Evolutionary conservation across 805 yeast species (phyloP).

Genomic region (Komagataella kurtzmanii): DNA sequence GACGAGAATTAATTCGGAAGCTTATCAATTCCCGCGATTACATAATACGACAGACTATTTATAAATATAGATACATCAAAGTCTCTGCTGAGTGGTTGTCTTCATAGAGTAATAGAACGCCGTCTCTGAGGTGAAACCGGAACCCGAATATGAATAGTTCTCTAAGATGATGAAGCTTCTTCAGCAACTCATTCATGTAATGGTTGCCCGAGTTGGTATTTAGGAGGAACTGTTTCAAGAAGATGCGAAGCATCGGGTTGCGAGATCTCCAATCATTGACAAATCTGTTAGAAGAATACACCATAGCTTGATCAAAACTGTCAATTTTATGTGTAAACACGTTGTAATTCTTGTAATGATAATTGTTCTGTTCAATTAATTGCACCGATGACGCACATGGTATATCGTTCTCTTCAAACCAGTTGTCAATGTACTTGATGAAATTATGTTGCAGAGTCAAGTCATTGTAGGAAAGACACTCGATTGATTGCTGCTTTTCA

Average conservation of each 20-base stretch:
- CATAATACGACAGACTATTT: neutral
- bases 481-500: neutral
- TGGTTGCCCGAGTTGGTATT: constrained; percentile 6
- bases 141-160: constrained; percentile 13
- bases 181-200: constrained; percentile 2
- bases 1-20: neutral
- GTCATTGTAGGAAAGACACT: neutral
- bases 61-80: neutral
- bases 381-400: neutral
- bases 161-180: neutral
- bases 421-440: neutral
- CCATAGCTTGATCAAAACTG: neutral
- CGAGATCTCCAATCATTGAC: constrained; percentile 1
- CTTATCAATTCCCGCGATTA: neutral
- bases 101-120: constrained; percentile 7
- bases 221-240: constrained; percentile 11
- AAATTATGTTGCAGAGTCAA: neutral
- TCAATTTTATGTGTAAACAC: constrained; percentile 9
- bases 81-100: neutral
- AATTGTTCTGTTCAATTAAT: neutral
- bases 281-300: constrained; percentile 6
- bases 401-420: constrained; percentile 1
- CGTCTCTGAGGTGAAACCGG: constrained; percentile 9
- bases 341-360: neutral
- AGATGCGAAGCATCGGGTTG: constrained; percentile 9